Evolutionary conservation across 225 moss, liverwort and hornwort species (phyloP).

Genomic region (Neckera pumila): DNA sequence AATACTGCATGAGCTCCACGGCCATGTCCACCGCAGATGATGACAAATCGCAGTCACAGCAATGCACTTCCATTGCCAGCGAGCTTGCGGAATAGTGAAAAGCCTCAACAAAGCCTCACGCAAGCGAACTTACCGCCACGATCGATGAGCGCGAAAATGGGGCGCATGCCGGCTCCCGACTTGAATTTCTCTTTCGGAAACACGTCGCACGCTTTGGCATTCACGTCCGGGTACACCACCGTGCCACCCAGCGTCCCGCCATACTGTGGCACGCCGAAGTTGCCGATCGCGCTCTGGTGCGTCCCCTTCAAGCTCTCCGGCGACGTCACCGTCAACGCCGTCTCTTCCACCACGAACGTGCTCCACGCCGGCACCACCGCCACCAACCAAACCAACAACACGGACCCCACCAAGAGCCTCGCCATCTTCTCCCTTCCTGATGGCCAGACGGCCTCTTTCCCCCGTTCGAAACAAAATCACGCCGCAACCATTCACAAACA

Average conservation of each 20-base stretch:
- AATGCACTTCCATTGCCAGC: neutral
- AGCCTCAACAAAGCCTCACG: neutral
- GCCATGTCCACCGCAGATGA: neutral
- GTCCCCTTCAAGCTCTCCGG: slow-evolving; percentile 42
- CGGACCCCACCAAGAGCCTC: neutral
- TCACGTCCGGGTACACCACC: slow-evolving; percentile 37
- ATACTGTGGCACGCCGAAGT: slow-evolving; percentile 88
- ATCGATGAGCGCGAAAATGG: slow-evolving; percentile 53
- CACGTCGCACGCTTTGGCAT: slow-evolving; percentile 16
- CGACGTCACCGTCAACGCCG: slow-evolving; percentile 50
- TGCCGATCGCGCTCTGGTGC: slow-evolving; percentile 72
- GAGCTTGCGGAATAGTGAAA: neutral
- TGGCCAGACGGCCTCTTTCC: neutral
- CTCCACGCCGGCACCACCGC: slow-evolving; percentile 16
- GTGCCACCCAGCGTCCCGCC: slow-evolving; percentile 69
- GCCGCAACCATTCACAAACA: neutral
- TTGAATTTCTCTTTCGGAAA: slow-evolving; percentile 24
- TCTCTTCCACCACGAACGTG: slow-evolving; percentile 66
- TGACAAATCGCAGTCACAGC: neutral
- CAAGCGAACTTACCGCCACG: slow-evolving; percentile 43
- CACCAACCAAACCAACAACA: neutral
- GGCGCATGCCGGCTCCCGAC: slow-evolving; percentile 21
- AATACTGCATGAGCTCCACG: neutral
- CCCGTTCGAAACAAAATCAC: neutral
- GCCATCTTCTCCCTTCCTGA: neutral